phyloP scores from a whole-genome alignment of 169 alveolate genomes.

The Perkinsus olseni region DNA sequence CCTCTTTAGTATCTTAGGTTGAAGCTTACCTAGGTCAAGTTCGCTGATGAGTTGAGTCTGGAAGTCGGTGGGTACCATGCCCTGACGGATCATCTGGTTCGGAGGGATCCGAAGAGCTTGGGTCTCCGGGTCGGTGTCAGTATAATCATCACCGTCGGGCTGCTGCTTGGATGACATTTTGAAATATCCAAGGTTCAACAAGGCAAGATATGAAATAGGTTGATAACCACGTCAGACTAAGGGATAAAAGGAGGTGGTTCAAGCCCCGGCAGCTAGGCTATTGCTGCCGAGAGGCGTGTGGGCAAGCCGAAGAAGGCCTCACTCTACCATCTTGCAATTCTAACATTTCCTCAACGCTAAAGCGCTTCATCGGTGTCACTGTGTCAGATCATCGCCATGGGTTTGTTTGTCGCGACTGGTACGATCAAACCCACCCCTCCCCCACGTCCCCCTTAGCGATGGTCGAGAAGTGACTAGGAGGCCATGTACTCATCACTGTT shows the following conservation, averaged over 20 bases:
- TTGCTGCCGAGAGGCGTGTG: no score
- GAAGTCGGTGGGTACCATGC: background rate
- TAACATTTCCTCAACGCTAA: background rate
- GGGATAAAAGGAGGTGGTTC: no score
- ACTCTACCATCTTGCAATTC: background rate
- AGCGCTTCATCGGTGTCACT: background rate
- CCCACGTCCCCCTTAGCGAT: no score
- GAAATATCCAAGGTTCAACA: background rate
- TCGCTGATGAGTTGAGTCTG: background rate
- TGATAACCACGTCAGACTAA: background rate
- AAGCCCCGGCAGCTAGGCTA: no score
- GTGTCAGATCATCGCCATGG: no score
- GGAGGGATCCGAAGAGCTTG: background rate
- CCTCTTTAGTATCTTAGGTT: background rate
- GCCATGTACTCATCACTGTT: no score
- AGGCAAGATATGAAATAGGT: background rate
- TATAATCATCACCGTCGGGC: background rate
- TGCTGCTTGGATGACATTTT: background rate
- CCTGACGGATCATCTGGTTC: background rate
- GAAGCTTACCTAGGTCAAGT: background rate
- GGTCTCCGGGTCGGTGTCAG: background rate
- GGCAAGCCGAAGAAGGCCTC: no score
- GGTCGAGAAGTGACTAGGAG: no score
- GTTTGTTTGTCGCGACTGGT: no score
- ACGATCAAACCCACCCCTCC: no score